Evolutionary conservation across 495 filamentous ascomycete species (phyloP).

Genomic region (Glonium stellatum): DNA sequence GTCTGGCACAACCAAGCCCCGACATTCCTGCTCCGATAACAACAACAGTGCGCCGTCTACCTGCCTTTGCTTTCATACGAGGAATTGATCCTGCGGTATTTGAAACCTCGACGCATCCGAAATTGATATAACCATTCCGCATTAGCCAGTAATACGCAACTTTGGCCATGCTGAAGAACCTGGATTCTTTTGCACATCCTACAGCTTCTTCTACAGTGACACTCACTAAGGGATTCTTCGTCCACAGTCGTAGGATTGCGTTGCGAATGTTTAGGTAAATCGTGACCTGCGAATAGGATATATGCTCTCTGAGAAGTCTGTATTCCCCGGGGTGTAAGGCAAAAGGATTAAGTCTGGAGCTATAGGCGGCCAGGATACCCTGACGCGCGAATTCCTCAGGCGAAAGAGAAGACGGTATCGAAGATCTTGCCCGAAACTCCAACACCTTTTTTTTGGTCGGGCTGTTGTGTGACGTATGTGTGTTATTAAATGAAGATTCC

Average conservation of each 20-base stretch:
- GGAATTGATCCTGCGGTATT: conserved; percentile 31
- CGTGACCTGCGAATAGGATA: conserved; percentile 84
- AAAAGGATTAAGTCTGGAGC: conserved; percentile 84
- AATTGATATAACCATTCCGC: conserved; percentile 92
- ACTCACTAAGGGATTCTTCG: conserved; percentile 77
- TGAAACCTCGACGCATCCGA: conserved; percentile 74
- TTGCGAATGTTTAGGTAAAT: conserved; percentile 97
- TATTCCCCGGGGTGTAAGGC: conserved; percentile 83
- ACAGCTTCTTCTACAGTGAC: conserved; percentile 84
- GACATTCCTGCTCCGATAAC: conserved; percentile 93
- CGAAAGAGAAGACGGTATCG: conserved; percentile 69
- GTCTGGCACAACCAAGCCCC: conserved; percentile 84
- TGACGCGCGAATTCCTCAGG: conserved; percentile 75
- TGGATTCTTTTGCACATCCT: conserved; percentile 81
- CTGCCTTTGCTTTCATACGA: conserved; percentile 38
- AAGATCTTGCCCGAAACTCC: conserved; percentile 34
- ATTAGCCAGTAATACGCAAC: conserved; percentile 90
- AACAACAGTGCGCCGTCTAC: conserved; percentile 61
- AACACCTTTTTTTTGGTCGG: conserved; percentile 6
- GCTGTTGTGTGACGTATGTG: conserved; percentile 1
- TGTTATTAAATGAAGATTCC: neutral
- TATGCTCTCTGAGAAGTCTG: conserved; percentile 64
- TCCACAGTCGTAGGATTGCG: conserved; percentile 86
- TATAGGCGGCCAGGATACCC: conserved; percentile 79
- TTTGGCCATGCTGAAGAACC: conserved; percentile 85